These are phyloP conservation scores for Phaeotremella fagi DNA, from an alignment of 768 basidiomycete species.

Conservation along the genomic window DNA sequence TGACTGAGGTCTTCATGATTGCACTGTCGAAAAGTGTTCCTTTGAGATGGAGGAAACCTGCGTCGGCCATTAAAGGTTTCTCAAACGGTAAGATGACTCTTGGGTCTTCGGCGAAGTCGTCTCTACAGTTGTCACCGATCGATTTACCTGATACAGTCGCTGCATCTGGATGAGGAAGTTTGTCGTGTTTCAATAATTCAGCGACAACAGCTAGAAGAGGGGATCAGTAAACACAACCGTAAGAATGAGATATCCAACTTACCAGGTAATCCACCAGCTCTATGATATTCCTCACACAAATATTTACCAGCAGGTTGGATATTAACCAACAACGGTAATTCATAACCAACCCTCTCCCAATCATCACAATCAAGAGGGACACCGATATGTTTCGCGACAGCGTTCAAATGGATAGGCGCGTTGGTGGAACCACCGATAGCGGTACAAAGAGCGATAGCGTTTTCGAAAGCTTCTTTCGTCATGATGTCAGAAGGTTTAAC, in stretches of 20 bases:
- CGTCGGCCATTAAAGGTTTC: constrained; percentile 35
- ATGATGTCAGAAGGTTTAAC: constrained; percentile 46
- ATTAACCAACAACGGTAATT: constrained; percentile 36
- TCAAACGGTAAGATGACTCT: constrained; percentile 42
- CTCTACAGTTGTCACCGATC: constrained; percentile 37
- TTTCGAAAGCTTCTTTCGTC: constrained; percentile 40
- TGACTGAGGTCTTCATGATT: constrained; percentile 48
- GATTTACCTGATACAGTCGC: constrained; percentile 39
- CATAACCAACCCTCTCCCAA: constrained; percentile 39
- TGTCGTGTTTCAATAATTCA: constrained; percentile 30
- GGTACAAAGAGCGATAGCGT: constrained; percentile 37
- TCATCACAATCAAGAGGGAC: constrained; percentile 34
- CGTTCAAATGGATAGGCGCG: constrained; percentile 42
- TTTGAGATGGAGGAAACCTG: constrained; percentile 45
- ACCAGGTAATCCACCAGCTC: constrained; percentile 43
- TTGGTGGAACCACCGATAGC: constrained; percentile 44
- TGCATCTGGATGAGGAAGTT: constrained; percentile 34
- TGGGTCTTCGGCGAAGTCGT: constrained; percentile 36
- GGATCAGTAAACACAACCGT: constrained; percentile 3
- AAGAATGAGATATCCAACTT: not conserved
- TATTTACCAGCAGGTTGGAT: constrained; percentile 40
- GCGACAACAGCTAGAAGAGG: constrained; percentile 29
- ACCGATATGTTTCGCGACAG: constrained; percentile 42
- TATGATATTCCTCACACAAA: constrained; percentile 43
- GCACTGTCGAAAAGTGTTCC: constrained; percentile 45